Evolutionary conservation across 2,329 filamentous ascomycete genomes (phyloP).

Genomic region (Lizonia empirigonia): DNA sequence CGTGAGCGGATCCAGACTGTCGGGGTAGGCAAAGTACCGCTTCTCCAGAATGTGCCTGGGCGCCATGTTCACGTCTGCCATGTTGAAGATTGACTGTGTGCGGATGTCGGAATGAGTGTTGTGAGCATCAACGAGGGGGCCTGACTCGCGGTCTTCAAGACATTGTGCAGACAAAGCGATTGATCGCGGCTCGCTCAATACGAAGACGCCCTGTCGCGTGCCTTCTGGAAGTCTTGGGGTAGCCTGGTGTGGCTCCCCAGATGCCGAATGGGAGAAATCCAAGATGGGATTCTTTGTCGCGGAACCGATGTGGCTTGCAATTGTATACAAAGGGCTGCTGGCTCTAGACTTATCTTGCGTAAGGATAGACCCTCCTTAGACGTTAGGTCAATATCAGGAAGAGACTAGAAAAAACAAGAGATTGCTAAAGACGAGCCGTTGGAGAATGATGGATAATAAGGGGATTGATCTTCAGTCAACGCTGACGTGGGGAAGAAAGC

Average conservation of each 20-base stretch:
- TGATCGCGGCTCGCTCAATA: conserved; percentile 2
- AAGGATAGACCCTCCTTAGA: not conserved
- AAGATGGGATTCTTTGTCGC: conserved; percentile 6
- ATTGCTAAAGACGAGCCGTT: conserved; percentile 1
- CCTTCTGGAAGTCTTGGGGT: conserved; percentile 1
- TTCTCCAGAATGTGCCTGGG: conserved; percentile 19
- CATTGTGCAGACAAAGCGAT: conserved; percentile 22
- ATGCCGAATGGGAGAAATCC: not conserved
- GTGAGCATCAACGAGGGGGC: not conserved
- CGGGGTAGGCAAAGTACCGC: conserved; percentile 27
- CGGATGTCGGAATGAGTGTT: not conserved
- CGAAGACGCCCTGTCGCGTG: conserved; percentile 8
- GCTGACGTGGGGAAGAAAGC: conserved; percentile 2
- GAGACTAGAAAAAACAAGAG: conserved; percentile 1
- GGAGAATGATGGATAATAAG: conserved; percentile 11
- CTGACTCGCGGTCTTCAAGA: conserved; percentile 19
- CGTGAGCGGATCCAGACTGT: conserved; percentile 42
- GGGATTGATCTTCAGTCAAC: conserved; percentile 25
- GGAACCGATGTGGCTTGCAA: conserved; percentile 13
- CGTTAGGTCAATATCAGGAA: not conserved
- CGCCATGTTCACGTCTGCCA: conserved; percentile 19
- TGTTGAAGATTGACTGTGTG: conserved; percentile 5
- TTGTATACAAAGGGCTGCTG: conserved; percentile 9
- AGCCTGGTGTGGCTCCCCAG: not conserved
- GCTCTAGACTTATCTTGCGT: not conserved